A percentile compares a stretch with the other conserved stretches of the same genome.
phyloP scores from a whole-genome alignment of 2,329 filamentous ascomycete species.

The Botrytis hyacinthi region DNA sequence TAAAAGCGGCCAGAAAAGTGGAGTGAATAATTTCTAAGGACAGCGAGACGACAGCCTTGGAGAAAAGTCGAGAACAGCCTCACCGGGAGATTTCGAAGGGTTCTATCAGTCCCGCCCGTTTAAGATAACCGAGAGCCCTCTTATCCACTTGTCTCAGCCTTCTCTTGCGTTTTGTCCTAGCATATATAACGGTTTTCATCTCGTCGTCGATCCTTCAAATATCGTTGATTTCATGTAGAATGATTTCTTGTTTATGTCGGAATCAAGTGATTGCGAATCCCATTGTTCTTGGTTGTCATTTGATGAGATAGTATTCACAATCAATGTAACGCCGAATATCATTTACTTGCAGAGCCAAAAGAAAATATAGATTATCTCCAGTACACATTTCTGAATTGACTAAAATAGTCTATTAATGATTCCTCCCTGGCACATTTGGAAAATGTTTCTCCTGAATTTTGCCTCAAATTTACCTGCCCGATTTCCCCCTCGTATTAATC shows the following conservation, averaged over 20 bases:
- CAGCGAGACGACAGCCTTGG: neutral
- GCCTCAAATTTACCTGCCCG: neutral
- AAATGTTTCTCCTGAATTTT: neutral
- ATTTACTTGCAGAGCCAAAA: neutral
- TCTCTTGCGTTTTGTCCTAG: neutral
- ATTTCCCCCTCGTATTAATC: neutral
- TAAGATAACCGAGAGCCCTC: constrained; percentile 5
- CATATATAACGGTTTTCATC: neutral
- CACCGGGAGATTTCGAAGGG: neutral
- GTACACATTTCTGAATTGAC: neutral
- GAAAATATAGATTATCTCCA: neutral
- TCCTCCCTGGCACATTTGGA: neutral
- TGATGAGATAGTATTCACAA: neutral
- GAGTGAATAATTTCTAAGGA: constrained; percentile 4
- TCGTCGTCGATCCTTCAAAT: neutral
- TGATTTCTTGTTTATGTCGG: neutral
- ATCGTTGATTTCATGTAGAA: neutral
- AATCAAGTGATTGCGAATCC: neutral
- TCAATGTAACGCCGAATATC: neutral
- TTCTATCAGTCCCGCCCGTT: neutral
- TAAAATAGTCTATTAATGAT: neutral
- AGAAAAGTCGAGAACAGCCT: constrained; percentile 1
- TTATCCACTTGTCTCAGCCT: constrained; percentile 9
- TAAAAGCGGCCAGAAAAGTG: constrained; percentile 18
- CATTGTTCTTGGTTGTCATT: neutral